Evolutionary conservation across 2,329 filamentous ascomycete genomes (phyloP).

Genomic region (Colletotrichum euphorbiae): DNA sequence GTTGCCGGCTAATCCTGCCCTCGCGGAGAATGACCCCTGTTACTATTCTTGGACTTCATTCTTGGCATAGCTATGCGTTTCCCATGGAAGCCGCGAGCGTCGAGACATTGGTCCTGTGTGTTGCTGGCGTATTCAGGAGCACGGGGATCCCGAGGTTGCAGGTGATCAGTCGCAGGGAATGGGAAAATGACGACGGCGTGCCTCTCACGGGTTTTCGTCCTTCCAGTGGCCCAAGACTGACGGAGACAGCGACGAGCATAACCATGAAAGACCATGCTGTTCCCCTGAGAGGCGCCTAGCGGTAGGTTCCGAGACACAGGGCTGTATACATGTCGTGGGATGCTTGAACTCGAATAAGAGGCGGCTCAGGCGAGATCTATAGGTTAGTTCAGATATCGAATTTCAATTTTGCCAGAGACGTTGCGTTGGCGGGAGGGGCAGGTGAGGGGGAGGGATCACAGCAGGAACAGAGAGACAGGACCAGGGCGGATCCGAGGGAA

Average conservation of each 20-base stretch:
- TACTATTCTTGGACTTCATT: slow-evolving; percentile 34
- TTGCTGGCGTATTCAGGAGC: slow-evolving; percentile 3
- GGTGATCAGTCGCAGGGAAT: slow-evolving; percentile 13
- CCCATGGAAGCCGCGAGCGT: neutral
- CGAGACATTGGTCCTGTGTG: slow-evolving; percentile 6
- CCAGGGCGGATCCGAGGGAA: slow-evolving; percentile 22
- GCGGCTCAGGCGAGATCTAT: slow-evolving; percentile 11
- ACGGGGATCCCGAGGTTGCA: neutral
- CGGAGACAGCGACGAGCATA: slow-evolving; percentile 25
- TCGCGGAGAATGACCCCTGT: slow-evolving; percentile 15
- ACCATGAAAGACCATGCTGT: neutral
- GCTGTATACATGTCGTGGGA: slow-evolving; percentile 23
- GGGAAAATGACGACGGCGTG: neutral
- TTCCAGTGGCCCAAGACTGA: neutral
- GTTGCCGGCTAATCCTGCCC: slow-evolving; percentile 33
- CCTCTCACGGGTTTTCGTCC: too few relatives aligned
- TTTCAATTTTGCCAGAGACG: slow-evolving; percentile 25
- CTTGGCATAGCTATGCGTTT: slow-evolving; percentile 33
- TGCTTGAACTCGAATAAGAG: slow-evolving; percentile 8
- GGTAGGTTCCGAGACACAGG: slow-evolving; percentile 36
- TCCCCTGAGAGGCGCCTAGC: neutral
- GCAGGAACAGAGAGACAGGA: neutral
- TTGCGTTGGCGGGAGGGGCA: slow-evolving; percentile 14
- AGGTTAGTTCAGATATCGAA: slow-evolving; percentile 19
- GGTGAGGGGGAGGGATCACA: neutral